Conservation (phyloP, 2,329 filamentous ascomycete species). For the Paraphaeosphaeria minitans region DNA sequence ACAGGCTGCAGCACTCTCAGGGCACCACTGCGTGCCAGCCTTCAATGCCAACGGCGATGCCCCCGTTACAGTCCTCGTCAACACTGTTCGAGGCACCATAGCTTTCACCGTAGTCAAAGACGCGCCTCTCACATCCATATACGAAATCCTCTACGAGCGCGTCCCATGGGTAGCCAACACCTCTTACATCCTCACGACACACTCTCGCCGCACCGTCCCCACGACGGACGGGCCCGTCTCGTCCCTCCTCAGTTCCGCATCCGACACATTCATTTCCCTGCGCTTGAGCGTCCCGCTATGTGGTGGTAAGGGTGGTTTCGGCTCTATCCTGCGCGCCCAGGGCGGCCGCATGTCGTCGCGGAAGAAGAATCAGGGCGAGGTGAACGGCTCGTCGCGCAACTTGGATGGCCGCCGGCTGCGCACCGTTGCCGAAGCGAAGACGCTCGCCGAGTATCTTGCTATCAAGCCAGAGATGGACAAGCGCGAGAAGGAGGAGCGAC, state of each 20-base stretch:
- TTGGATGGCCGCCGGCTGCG: conserved; percentile 87
- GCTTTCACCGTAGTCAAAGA: conserved; percentile 73
- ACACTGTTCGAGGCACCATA: conserved; percentile 81
- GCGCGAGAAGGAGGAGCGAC: conserved; percentile 85
- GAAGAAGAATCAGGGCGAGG: conserved; percentile 83
- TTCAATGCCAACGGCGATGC: conserved; percentile 70
- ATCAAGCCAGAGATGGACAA: conserved; percentile 98
- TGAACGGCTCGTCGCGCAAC: conserved; percentile 90
- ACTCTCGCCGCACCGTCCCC: conserved; percentile 73
- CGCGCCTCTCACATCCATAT: conserved; percentile 75
- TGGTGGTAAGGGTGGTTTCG: conserved; percentile 97
- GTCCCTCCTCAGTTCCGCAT: conserved; percentile 60
- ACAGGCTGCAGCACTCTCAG: conserved; percentile 25
- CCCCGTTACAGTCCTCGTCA: conserved; percentile 68
- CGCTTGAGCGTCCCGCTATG: conserved; percentile 79
- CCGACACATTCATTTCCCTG: conserved; percentile 78
- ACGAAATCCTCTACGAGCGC: conserved; percentile 64
- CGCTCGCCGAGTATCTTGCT: conserved; percentile 89
- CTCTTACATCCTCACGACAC: conserved; percentile 79
- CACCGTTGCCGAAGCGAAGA: conserved; percentile 94
- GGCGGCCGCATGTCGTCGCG: conserved; percentile 98
- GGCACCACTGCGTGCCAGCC: conserved; percentile 74
- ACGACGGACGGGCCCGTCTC: conserved; percentile 62
- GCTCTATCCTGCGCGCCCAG: conserved; percentile 92
- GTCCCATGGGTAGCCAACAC: conserved; percentile 61